These are phyloP conservation scores for Trichoderma guizhouense DNA, from an alignment of 2,329 filamentous ascomycete species.

Conservation along the genomic window DNA sequence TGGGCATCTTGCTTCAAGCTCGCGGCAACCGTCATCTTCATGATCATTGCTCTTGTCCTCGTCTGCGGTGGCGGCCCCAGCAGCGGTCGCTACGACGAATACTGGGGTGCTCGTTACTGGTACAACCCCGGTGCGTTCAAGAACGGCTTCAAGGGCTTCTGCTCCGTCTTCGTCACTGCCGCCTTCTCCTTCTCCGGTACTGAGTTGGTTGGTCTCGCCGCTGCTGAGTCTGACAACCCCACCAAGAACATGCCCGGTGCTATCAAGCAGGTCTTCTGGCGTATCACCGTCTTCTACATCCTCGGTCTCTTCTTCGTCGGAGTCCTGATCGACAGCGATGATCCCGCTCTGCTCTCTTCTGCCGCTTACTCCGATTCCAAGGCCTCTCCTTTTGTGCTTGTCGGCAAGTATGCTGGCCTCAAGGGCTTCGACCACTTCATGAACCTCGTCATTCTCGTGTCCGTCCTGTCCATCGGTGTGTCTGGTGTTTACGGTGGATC, in stretches of 20 bases:
- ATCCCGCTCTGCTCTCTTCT: conserved; percentile 38
- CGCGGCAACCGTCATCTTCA: conserved; percentile 50
- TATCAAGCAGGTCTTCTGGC: conserved; percentile 65
- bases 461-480: conserved; percentile 50
- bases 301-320: conserved; percentile 45
- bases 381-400: conserved; percentile 48
- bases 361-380: conserved; percentile 29
- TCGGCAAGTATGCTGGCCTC: conserved; percentile 45
- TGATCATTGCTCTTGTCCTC: conserved; percentile 51
- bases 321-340: conserved; percentile 40
- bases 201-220: conserved; percentile 64
- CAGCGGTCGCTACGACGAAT: conserved; percentile 37
- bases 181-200: conserved; percentile 65
- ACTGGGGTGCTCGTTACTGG: conserved; percentile 42
- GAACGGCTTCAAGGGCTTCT: conserved; percentile 67
- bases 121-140: conserved; percentile 51
- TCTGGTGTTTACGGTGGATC: conserved; percentile 52
- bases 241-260: conserved; percentile 69
- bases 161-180: conserved; percentile 64
- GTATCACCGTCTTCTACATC: conserved; percentile 46
- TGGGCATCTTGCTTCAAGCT: conserved; percentile 48
- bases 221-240: conserved; percentile 63
- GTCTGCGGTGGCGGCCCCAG: conserved; percentile 53
- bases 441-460: conserved; percentile 50
- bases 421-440: conserved; percentile 45